phyloP scores from a whole-genome alignment of 192 early-diverging fungal species.

The Coemansia aciculifera region DNA sequence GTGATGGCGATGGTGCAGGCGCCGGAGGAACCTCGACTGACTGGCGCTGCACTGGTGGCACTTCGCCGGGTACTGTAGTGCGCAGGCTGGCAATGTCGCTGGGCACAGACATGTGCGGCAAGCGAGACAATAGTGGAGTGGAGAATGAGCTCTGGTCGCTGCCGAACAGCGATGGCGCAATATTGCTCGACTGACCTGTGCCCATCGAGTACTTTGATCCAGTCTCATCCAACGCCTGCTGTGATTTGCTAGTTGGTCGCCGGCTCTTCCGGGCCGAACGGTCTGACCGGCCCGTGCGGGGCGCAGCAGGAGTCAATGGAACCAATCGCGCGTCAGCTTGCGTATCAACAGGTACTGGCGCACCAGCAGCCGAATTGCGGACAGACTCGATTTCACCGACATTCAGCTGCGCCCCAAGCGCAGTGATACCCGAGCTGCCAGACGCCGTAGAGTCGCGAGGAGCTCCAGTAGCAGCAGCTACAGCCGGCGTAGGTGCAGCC shows the following conservation, averaged over 20 bases:
- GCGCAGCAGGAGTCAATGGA: constrained; percentile 31
- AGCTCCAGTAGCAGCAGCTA: background rate
- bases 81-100: constrained; percentile 49
- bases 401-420: constrained; percentile 28
- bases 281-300: background rate
- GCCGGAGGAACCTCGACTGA: background rate
- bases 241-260: constrained; percentile 16
- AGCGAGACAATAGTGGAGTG: constrained; percentile 41
- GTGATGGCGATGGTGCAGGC: background rate
- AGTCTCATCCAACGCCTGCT: constrained; percentile 11
- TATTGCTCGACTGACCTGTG: constrained; percentile 50
- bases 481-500: background rate
- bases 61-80: constrained; percentile 11
- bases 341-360: background rate
- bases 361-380: background rate
- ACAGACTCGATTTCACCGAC: constrained; percentile 47
- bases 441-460: constrained; percentile 13
- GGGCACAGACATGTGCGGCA: constrained; percentile 45
- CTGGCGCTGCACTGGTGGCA: background rate
- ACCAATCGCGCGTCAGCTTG: constrained; percentile 18
- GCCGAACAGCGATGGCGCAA: constrained; percentile 52
- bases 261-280: background rate
- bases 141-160: constrained; percentile 50
- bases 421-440: constrained; percentile 28
- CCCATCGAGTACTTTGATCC: constrained; percentile 38